A percentile compares a stretch with the other conserved stretches of the same genome.
These are phyloP conservation scores for Suillus subluteus DNA, from an alignment of 768 basidiomycete species.

Conservation along the genomic window DNA sequence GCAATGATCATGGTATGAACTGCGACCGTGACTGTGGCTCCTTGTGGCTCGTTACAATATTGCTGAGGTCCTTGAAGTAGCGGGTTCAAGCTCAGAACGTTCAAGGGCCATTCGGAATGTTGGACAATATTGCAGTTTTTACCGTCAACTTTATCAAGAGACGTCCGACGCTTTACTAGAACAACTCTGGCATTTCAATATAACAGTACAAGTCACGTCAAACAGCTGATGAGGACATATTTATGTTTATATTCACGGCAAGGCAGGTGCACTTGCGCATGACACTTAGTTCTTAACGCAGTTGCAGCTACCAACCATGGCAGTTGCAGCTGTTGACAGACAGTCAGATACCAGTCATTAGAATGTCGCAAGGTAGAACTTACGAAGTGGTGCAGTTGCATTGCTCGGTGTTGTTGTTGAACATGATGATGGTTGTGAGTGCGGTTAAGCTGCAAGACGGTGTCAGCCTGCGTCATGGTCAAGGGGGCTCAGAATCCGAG, in stretches of 20 bases:
- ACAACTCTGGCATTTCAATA: not conserved
- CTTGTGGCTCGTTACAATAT: not conserved
- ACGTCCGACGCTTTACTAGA: not conserved
- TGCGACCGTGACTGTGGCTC: no score
- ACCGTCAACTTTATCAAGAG: not conserved
- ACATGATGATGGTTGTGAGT: not conserved
- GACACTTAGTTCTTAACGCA: slow-evolving; percentile 1
- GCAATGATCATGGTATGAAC: no score
- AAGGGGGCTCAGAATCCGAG: not conserved
- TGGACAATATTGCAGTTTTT: not conserved
- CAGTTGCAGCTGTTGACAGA: slow-evolving; percentile 13
- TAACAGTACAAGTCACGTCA: not conserved
- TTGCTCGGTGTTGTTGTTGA: slow-evolving; percentile 5
- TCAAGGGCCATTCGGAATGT: not conserved
- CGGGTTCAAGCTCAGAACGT: no score
- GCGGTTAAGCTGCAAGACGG: not conserved
- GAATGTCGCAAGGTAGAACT: not conserved
- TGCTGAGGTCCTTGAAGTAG: not conserved
- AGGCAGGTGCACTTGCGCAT: not conserved
- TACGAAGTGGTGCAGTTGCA: slow-evolving; percentile 8
- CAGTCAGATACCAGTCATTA: not conserved
- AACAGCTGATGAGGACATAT: not conserved
- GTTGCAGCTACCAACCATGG: slow-evolving; percentile 9
- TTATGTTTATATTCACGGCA: not conserved
- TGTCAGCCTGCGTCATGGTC: not conserved